These are phyloP conservation scores for Cyclostephanos tholiformis DNA, from an alignment of 108 stramenopile genomes.

Conservation along the genomic window DNA sequence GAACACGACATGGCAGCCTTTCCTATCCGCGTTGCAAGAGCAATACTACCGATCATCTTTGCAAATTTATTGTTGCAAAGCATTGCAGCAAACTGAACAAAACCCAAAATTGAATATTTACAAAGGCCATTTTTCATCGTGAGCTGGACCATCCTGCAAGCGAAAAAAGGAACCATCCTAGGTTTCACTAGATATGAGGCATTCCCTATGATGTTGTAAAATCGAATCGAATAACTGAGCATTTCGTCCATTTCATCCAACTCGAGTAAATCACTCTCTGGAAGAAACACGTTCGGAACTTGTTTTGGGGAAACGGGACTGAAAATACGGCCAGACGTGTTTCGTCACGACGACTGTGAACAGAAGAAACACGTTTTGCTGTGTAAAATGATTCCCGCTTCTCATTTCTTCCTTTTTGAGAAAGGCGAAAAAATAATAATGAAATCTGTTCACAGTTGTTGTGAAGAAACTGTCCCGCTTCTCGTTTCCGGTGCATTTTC, in stretches of 20 bases:
- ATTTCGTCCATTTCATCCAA: slow-evolving; percentile 6
- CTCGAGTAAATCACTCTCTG: no score
- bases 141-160: slow-evolving; percentile 25
- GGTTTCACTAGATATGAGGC: slow-evolving; percentile 16
- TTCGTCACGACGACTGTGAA: no score
- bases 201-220: slow-evolving; percentile 5
- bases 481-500: no score
- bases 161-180: slow-evolving; percentile 15
- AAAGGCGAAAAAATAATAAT: no score
- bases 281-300: no score
- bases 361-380: no score
- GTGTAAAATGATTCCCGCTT: no score
- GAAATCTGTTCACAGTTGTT: no score
- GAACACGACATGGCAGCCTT: slow-evolving; percentile 14
- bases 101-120: slow-evolving; percentile 26
- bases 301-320: no score
- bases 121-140: slow-evolving; percentile 34
- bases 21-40: slow-evolving; percentile 19
- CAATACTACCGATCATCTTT: neutral
- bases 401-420: no score
- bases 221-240: slow-evolving; percentile 20
- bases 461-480: no score
- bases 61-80: slow-evolving; percentile 1
- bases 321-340: no score
- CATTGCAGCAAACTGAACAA: slow-evolving; percentile 18